Evolutionary conservation across 371 early-diverging fungal species (phyloP), one percentile per base, ranked within the genome.

Genomic region (Mortierella sp.): DNA sequence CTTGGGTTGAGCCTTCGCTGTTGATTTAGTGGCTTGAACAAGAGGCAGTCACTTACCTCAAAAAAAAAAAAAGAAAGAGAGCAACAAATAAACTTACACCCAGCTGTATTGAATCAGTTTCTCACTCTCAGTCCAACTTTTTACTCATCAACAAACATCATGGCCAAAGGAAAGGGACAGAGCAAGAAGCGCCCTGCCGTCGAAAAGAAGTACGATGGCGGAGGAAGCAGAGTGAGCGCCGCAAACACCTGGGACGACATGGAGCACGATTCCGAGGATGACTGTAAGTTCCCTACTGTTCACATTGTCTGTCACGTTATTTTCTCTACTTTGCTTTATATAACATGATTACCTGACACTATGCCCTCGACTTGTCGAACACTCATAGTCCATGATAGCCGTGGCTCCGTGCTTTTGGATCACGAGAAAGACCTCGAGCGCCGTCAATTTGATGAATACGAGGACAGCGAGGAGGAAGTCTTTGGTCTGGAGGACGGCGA

Each of bases 231-330:
- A 27, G 76, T 88, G 70, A 89, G 92, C 27, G 95, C 95, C 16
- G 94, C 94, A 65, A 88, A 89, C 70, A 94, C 95, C 4, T 94
- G 94, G 95, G 91, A 94, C 70, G 96, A 96, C 77, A 89, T 95
- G 75, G 96, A 95, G 54, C 94, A 95, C 74, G 96, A 96, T 87
- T 93, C 94, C 11, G 96, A 95, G 82, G 96, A 96, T 79, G 93
- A 95, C 73, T 96, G 95, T 94, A 93, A 89, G 83, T 70, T 55
- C 18, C 49, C 7, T 35, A 46, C 58, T 55, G 24, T 10, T 6
- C 14, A 5, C 14, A 32, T n/a, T 54, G 16, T 60, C 5, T 29
- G 6, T 68, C 68, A 38, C 8, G 68, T 38, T 68, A 21, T 11
- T 41, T 1, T 24, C 24, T 54, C 21, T 21, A 54, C 54, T 68